Evolutionary conservation across 805 yeast genomes (phyloP).

Genomic region (Kuraishia piskuri): DNA sequence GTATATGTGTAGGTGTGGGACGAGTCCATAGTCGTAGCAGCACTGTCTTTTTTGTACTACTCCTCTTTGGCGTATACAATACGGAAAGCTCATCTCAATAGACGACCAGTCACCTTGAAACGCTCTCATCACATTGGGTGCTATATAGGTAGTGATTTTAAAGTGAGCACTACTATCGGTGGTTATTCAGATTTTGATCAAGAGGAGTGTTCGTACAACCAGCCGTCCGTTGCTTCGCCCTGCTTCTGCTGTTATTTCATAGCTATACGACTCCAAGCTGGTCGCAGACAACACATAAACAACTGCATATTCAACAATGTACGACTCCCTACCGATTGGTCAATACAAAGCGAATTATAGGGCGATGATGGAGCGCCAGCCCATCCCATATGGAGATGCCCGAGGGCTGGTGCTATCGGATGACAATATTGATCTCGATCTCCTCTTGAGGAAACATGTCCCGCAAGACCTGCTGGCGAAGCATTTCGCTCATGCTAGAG

Average conservation of each 20-base stretch:
- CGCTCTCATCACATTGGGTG: too few species aligned
- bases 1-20: background rate
- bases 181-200: too few species aligned
- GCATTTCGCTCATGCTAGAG: slow-evolving; percentile 12
- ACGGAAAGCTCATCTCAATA: background rate
- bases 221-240: too few species aligned
- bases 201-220: too few species aligned
- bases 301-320: slow-evolving; percentile 10
- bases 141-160: too few species aligned
- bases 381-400: slow-evolving; percentile 20
- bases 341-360: slow-evolving; percentile 20
- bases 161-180: too few species aligned
- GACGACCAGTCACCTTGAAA: background rate
- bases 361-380: slow-evolving; percentile 16
- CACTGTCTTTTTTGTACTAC: background rate
- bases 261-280: background rate
- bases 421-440: slow-evolving; percentile 18
- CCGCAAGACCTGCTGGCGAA: slow-evolving; percentile 15
- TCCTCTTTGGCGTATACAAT: background rate
- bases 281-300: background rate
- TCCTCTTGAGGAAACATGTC: slow-evolving; percentile 17
- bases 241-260: too few species aligned
- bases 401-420: slow-evolving; percentile 17
- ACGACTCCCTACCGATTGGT: slow-evolving; percentile 17
- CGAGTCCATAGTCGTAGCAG: background rate